Percentiles rank a stretch among this genome's conserved stretches.
Conservation (phyloP, 2,329 filamentous ascomycete species). For the Xylaria hypoxylon region DNA sequence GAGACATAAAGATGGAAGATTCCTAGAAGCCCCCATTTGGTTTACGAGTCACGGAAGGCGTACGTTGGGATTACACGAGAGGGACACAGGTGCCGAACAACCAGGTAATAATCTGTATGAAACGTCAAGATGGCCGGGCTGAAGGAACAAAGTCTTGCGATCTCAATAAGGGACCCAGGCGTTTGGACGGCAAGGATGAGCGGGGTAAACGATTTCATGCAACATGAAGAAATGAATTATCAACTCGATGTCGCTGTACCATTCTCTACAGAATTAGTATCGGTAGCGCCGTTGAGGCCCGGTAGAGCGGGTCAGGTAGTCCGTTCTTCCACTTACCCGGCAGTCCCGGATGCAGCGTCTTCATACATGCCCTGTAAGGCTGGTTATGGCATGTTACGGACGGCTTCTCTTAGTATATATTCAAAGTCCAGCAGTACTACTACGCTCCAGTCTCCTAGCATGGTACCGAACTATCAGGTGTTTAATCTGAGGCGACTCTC, state of each 20-base stretch:
- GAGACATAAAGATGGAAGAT: constrained; percentile 69
- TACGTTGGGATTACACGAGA: background rate
- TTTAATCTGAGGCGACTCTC: background rate
- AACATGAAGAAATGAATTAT: constrained; percentile 19
- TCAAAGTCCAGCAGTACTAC: background rate
- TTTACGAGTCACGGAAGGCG: background rate
- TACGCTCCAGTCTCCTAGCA: background rate
- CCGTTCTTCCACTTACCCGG: constrained; percentile 14
- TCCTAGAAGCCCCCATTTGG: constrained; percentile 44
- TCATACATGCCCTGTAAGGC: background rate
- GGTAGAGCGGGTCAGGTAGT: constrained; percentile 1
- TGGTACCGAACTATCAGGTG: background rate
- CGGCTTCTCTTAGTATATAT: background rate
- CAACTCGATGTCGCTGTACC: background rate
- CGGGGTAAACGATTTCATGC: background rate
- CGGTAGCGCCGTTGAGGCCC: background rate
- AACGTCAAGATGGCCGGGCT: background rate
- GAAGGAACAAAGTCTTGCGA: background rate
- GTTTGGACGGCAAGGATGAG: constrained; percentile 5
- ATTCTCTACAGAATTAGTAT: background rate
- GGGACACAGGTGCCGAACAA: background rate
- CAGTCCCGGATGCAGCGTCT: background rate
- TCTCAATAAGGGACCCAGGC: constrained; percentile 4
- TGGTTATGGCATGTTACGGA: background rate
- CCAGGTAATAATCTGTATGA: constrained; percentile 4